Conservation (phyloP, 192 early-diverging fungal genomes). For the Entomortierella chlamydospora region DNA sequence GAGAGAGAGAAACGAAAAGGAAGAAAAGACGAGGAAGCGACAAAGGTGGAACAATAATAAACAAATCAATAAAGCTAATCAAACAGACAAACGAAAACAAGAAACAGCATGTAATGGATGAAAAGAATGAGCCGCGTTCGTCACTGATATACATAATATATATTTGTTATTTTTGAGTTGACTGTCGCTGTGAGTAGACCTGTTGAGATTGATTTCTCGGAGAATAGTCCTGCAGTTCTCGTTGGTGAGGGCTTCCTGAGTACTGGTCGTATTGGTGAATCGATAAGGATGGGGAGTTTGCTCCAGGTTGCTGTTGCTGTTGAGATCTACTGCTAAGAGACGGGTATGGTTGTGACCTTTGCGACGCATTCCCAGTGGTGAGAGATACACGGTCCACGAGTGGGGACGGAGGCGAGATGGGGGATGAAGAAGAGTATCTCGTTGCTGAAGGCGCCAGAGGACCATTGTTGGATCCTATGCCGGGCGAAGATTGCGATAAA, state of each 20-base stretch:
- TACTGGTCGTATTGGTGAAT: slow-evolving; percentile 6
- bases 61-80: too few species aligned
- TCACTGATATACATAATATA: too few species aligned
- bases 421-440: background rate
- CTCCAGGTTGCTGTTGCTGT: background rate
- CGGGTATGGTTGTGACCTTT: slow-evolving; percentile 3
- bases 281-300: background rate
- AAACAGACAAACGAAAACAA: background rate
- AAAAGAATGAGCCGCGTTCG: background rate
- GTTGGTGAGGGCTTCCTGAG: background rate
- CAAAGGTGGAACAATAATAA: too few species aligned
- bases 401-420: background rate
- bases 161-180: background rate
- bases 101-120: background rate
- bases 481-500: background rate
- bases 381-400: background rate
- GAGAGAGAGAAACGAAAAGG: too few species aligned
- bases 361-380: background rate
- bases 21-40: too few species aligned
- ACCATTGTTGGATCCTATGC: background rate
- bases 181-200: slow-evolving; percentile 5
- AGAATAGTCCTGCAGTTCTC: background rate
- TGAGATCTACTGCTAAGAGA: slow-evolving; percentile 1
- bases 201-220: slow-evolving; percentile 2
- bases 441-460: background rate